Evolutionary conservation across 768 basidiomycete species (phyloP).

Genomic region (Pleurotus eryngii): DNA sequence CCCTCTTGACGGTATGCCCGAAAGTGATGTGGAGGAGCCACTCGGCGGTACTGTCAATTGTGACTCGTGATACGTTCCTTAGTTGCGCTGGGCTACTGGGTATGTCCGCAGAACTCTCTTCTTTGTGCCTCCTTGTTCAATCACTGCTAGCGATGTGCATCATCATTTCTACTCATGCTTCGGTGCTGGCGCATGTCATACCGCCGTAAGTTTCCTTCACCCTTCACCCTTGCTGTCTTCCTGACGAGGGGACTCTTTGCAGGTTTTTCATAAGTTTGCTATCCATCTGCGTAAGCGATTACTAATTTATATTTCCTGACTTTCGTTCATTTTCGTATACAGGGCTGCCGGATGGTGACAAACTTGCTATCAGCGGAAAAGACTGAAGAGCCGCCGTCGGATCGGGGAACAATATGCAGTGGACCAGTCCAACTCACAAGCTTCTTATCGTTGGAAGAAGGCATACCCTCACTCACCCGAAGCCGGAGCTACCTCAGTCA

Average conservation of each 20-base stretch:
- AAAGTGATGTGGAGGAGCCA: neutral
- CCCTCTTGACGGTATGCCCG: neutral
- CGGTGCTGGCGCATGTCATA: neutral
- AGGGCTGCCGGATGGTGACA: conserved; percentile 7
- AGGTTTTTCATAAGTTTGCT: neutral
- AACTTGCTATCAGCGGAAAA: neutral
- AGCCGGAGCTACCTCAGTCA: no score
- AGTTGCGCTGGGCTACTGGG: neutral
- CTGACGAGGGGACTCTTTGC: neutral
- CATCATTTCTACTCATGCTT: neutral
- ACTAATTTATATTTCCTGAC: neutral
- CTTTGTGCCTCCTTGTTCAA: no score
- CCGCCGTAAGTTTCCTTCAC: neutral
- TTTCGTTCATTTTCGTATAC: neutral
- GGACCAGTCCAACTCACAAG: conserved; percentile 1
- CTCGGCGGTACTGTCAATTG: neutral
- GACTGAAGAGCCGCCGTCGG: neutral
- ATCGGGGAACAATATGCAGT: neutral
- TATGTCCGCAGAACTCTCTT: no score
- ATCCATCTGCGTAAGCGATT: neutral
- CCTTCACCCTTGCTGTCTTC: no score
- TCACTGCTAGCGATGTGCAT: neutral
- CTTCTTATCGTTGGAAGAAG: conserved; percentile 1
- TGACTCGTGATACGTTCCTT: conserved; percentile 1
- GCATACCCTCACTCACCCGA: neutral